Percentiles rank a stretch among this genome's conserved stretches.
phyloP scores from a whole-genome alignment of 2,329 filamentous ascomycete species.

The Aureobasidium sp. region DNA sequence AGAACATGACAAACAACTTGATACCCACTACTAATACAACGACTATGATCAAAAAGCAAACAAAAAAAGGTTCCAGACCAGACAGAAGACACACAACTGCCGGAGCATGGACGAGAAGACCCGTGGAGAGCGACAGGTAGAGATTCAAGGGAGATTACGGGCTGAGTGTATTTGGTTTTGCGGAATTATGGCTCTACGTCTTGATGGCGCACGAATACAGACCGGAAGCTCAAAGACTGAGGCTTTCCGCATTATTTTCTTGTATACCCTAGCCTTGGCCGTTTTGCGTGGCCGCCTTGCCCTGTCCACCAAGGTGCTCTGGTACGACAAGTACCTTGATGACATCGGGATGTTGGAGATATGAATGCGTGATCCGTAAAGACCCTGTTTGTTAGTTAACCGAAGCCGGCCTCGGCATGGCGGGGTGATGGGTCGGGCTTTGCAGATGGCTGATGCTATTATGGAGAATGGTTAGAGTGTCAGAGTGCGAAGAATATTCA shows the following conservation, averaged over 20 bases:
- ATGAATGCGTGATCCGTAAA: neutral
- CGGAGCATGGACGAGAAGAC: too few species aligned
- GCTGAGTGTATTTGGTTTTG: neutral
- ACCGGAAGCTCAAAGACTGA: neutral
- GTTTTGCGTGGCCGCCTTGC: neutral
- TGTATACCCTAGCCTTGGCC: neutral
- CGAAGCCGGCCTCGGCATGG: slow-evolving; percentile 6
- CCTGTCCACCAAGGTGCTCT: neutral
- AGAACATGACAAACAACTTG: slow-evolving; percentile 5
- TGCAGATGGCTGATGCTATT: neutral
- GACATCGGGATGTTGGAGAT: slow-evolving; percentile 1
- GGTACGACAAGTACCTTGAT: neutral
- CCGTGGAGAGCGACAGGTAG: neutral
- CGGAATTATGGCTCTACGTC: neutral
- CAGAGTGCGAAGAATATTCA: neutral
- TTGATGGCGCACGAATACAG: neutral
- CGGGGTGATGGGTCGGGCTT: neutral
- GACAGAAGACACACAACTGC: neutral
- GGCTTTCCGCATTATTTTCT: slow-evolving; percentile 4
- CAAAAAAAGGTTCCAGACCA: neutral
- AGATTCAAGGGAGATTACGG: neutral
- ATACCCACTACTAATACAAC: slow-evolving; percentile 1
- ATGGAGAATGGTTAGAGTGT: neutral
- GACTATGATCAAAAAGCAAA: neutral
- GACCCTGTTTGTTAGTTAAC: neutral